phyloP scores from a whole-genome alignment of 2,329 filamentous ascomycete genomes.

The Claviceps africana region DNA sequence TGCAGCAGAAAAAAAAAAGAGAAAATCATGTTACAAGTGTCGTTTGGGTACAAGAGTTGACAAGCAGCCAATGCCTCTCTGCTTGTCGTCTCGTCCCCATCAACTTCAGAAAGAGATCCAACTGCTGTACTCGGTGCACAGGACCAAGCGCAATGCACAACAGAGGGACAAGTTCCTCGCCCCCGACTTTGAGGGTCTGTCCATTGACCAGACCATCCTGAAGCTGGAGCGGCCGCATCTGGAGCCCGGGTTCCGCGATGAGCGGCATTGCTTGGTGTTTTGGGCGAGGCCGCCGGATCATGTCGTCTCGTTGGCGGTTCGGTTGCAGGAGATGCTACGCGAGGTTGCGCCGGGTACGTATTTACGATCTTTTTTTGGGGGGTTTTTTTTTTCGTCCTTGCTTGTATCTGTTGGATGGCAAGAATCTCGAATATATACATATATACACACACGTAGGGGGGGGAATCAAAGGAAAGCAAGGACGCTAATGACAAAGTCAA shows the following conservation, averaged over 20 bases:
- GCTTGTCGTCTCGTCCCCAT: not conserved
- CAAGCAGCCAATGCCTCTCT: not conserved
- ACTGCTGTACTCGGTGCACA: slow-evolving; percentile 57
- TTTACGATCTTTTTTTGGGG: not conserved
- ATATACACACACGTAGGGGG: not conserved
- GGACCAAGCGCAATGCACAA: slow-evolving; percentile 58
- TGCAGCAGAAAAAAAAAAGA: too few relatives aligned
- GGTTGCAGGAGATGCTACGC: slow-evolving; percentile 53
- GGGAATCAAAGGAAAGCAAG: not conserved
- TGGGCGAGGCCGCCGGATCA: slow-evolving; percentile 73
- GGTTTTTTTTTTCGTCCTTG: slow-evolving; percentile 7
- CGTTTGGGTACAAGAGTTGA: not conserved
- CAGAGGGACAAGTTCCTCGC: slow-evolving; percentile 63
- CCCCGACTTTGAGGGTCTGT: slow-evolving; percentile 52
- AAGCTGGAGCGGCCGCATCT: slow-evolving; percentile 50
- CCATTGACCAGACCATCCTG: slow-evolving; percentile 61
- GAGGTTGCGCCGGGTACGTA: slow-evolving; percentile 53
- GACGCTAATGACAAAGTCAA: slow-evolving; percentile 18
- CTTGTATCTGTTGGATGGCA: not conserved
- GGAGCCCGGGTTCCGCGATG: slow-evolving; percentile 58
- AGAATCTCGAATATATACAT: not conserved
- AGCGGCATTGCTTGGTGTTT: slow-evolving; percentile 69
- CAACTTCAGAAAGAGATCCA: slow-evolving; percentile 48
- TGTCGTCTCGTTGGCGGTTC: slow-evolving; percentile 51
- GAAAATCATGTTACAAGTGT: too few relatives aligned